Base-by-base conservation (phyloP, 2,329 filamentous ascomycete genomes). In the Penicillium sp. region DNA sequence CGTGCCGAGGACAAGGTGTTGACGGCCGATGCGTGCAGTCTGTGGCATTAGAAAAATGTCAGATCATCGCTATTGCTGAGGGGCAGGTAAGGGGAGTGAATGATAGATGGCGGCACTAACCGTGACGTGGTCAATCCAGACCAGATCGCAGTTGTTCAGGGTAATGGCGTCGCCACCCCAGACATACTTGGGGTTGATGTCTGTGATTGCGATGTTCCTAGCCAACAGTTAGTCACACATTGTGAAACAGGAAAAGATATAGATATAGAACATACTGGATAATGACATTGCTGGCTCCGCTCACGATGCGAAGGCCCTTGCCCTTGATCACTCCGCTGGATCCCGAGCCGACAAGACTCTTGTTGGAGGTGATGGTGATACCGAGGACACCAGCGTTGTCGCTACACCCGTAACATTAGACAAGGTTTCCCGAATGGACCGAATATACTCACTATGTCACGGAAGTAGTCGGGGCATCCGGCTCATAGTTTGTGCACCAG, bases 141-240 rank as follows among this genome's bases (percentile, higher is more conserved):
- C 64, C 64, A 72, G 52, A 53, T 76, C 74, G 13, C 78, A 71
- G 47, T 78, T 75, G 58, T 84, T 76, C 6, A 87, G 72, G 38
- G 83, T 85, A 70, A 87, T 84, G 35, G 82, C 85, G 70, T 87
- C 85, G 58, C 84, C 85, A 58, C 85, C 85, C 85, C 85, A 87
- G 67, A 87, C 83, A 67, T 85, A 84, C 71, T 83, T 70, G 15
- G 84, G 81, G 77, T 87, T 87, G 53, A 87, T 74, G 85, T 87
- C 49, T 15, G 63, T 64, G 35, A 64, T 61, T 13, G 56, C 56
- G 15, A 64, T 57, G 48, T 64, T 64, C 41, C 66, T 68, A 31
- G 38, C 1, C 1, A 9, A 9, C 5, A 29, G 35, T 8, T n/a
- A 15, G 21, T 59, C 23, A 35, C 58, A 31, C 8, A 35, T 19